Conservation (phyloP, 2,329 filamentous ascomycete genomes). For the Bipolaris cookei region DNA sequence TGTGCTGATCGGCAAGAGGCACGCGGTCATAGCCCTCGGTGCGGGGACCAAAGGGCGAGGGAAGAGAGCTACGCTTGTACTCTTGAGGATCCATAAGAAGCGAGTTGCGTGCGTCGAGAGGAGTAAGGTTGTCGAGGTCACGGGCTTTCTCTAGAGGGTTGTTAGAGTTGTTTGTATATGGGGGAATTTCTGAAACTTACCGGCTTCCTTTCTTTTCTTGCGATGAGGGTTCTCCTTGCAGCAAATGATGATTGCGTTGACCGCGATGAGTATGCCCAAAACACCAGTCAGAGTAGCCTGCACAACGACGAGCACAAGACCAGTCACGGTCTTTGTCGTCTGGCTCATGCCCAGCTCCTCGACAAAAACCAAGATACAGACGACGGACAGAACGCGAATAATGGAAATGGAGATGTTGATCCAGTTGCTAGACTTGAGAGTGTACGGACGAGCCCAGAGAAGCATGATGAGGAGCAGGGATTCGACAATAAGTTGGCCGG, state of each 20-base stretch:
- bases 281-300: constrained; percentile 83
- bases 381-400: constrained; percentile 85
- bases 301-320: constrained; percentile 90
- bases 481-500: constrained; percentile 82
- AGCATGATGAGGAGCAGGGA: constrained; percentile 77
- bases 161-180: constrained; percentile 34
- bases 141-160: constrained; percentile 71
- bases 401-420: constrained; percentile 93
- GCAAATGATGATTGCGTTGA: constrained; percentile 85
- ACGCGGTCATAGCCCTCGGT: constrained; percentile 47
- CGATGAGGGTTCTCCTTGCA: constrained; percentile 90
- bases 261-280: constrained; percentile 83
- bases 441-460: constrained; percentile 84
- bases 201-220: constrained; percentile 84
- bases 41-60: constrained; percentile 38
- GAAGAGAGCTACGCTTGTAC: constrained; percentile 49
- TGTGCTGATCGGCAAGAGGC: constrained; percentile 46
- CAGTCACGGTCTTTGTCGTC: constrained; percentile 92
- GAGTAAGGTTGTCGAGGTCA: constrained; percentile 82
- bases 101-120: constrained; percentile 84
- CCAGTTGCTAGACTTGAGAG: constrained; percentile 84
- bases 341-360: constrained; percentile 88
- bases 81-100: constrained; percentile 72
- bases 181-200: constrained; percentile 61
- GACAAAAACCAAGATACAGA: constrained; percentile 90